These are phyloP conservation scores for Acanthamoeba royreba DNA, from an alignment of 208 protist species.

Conservation along the genomic window DNA sequence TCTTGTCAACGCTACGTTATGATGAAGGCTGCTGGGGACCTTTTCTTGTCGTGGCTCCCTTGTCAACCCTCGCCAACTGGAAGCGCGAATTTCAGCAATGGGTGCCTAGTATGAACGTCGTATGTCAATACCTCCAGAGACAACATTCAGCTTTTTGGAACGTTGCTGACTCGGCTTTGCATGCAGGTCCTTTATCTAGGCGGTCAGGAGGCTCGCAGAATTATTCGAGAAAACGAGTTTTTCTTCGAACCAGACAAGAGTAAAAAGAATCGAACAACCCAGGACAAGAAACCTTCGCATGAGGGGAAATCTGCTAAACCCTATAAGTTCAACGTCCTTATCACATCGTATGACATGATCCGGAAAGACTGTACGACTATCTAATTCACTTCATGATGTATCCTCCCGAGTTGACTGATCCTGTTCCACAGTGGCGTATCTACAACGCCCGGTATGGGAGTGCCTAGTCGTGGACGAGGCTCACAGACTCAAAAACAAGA, in stretches of 20 bases:
- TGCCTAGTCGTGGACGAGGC: slow-evolving; percentile 86
- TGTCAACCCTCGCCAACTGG: slow-evolving; percentile 82
- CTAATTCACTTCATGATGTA: neutral
- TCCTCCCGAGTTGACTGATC: neutral
- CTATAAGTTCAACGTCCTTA: slow-evolving; percentile 83
- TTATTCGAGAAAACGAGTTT: slow-evolving; percentile 73
- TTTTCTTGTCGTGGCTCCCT: slow-evolving; percentile 82
- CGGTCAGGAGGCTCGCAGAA: slow-evolving; percentile 41
- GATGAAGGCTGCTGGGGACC: slow-evolving; percentile 75
- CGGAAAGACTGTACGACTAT: slow-evolving; percentile 32
- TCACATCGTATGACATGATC: slow-evolving; percentile 89
- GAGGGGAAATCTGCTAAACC: neutral
- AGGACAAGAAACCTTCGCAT: neutral
- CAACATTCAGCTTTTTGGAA: neutral
- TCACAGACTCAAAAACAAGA: slow-evolving; percentile 85
- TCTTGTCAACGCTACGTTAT: slow-evolving; percentile 69
- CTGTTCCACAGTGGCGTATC: slow-evolving; percentile 24
- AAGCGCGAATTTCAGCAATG: slow-evolving; percentile 82
- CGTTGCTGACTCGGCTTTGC: neutral
- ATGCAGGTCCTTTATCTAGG: slow-evolving; percentile 68
- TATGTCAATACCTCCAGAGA: slow-evolving; percentile 16
- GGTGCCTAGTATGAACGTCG: slow-evolving; percentile 77
- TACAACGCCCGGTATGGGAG: slow-evolving; percentile 7
- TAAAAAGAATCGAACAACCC: neutral
- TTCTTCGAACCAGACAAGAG: slow-evolving; percentile 18